A percentile compares a stretch with the other conserved stretches of the same genome.
Evolutionary conservation across 2,329 filamentous ascomycete species (phyloP).

Genomic region (Epichloe brachyelytri): DNA sequence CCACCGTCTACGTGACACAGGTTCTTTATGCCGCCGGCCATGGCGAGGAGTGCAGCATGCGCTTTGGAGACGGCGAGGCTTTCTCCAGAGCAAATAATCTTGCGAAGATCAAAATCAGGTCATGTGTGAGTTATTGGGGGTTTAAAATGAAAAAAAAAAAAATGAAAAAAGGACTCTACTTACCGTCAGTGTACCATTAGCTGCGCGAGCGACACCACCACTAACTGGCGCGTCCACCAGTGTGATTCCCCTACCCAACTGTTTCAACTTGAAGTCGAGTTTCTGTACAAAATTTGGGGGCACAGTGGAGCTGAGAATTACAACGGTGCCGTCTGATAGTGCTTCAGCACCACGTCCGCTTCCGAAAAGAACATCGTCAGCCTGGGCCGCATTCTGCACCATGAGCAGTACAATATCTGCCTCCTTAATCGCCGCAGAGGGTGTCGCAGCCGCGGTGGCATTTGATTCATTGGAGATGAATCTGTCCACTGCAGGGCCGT

Average conservation of each 20-base stretch:
- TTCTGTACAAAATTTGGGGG: conserved; percentile 17
- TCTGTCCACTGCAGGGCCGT: conserved; percentile 15
- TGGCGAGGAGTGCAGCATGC: conserved; percentile 16
- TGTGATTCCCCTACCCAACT: conserved; percentile 14
- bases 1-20: conserved; percentile 36
- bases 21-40: conserved; percentile 19
- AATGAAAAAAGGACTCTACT: not conserved
- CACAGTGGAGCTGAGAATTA: conserved; percentile 24
- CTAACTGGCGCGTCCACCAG: conserved; percentile 25
- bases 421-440: conserved; percentile 15
- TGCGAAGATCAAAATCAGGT: not conserved
- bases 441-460: conserved; percentile 12
- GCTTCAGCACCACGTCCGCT: conserved; percentile 14
- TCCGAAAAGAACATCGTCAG: conserved; percentile 19
- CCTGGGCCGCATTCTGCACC: conserved; percentile 23
- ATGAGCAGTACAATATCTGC: conserved; percentile 22
- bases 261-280: conserved; percentile 11
- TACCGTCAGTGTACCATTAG: conserved; percentile 22
- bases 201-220: conserved; percentile 23
- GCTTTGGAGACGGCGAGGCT: conserved; percentile 11
- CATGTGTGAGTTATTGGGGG: no score
- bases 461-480: conserved; percentile 15
- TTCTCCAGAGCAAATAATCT: conserved; percentile 23
- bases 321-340: conserved; percentile 15
- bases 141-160: no score